A percentile compares a stretch with the other conserved stretches of the same genome.
Conservation (phyloP, 1,139 yeast species). For the Nakaseomyces delphensis region DNA sequence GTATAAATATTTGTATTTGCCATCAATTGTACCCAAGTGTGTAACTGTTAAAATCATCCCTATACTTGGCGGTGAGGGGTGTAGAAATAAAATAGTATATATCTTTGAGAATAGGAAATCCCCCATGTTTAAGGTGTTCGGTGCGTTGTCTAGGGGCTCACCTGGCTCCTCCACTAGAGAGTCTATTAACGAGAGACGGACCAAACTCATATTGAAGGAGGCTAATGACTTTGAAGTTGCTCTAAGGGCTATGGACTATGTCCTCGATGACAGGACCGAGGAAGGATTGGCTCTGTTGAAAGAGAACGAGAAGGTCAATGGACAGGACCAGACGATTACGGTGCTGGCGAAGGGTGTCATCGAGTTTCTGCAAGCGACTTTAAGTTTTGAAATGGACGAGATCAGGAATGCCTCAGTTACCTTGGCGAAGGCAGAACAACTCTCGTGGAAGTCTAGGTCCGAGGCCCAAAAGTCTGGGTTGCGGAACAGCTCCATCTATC, state of each 20-base stretch:
- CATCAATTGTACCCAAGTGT: too few species aligned
- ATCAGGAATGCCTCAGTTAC: slow-evolving; percentile 71
- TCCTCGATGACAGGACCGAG: slow-evolving; percentile 72
- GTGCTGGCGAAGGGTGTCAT: slow-evolving; percentile 79
- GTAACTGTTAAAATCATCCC: too few species aligned
- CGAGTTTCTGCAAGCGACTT: slow-evolving; percentile 81
- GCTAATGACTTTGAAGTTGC: slow-evolving; percentile 61
- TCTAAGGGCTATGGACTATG: slow-evolving; percentile 80
- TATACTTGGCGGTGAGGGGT: too few species aligned
- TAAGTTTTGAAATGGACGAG: slow-evolving; percentile 84
- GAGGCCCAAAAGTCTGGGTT: slow-evolving; percentile 51
- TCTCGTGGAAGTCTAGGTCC: slow-evolving; percentile 54
- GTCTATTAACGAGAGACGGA: slow-evolving; percentile 20
- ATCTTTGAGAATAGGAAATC: not conserved
- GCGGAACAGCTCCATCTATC: slow-evolving; percentile 61
- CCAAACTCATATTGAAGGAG: slow-evolving; percentile 33
- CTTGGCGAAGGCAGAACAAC: slow-evolving; percentile 62
- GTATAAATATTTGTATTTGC: too few species aligned
- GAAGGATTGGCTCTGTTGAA: slow-evolving; percentile 55
- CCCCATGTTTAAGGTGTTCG: slow-evolving; percentile 26
- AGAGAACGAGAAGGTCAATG: slow-evolving; percentile 36
- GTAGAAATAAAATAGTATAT: too few species aligned
- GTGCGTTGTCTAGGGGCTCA: slow-evolving; percentile 20
- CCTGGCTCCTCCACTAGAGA: slow-evolving; percentile 8
- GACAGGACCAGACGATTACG: slow-evolving; percentile 46